Evolutionary conservation across 1,284 basidiomycete genomes (phyloP).

Genomic region (Microbotryum lychnidis-dioicae): DNA sequence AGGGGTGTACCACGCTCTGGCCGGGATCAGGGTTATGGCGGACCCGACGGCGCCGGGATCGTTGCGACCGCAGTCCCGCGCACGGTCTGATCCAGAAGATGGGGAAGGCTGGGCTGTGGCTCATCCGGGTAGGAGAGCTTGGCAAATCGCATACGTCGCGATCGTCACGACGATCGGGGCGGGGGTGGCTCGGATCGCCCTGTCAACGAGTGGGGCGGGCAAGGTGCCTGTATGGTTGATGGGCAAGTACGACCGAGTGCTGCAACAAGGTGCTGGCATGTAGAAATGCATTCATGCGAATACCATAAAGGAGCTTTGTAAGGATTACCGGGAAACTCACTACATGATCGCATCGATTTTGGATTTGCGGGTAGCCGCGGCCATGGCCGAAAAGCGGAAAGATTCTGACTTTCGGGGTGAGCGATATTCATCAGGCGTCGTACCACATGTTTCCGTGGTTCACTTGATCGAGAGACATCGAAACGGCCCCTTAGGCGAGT

Average conservation of each 20-base stretch:
- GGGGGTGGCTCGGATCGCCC: slow-evolving; percentile 18
- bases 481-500: too few relatives aligned
- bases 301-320: too few relatives aligned
- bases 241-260: slow-evolving; percentile 15
- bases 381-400: too few relatives aligned
- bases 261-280: neutral
- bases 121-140: slow-evolving; percentile 8
- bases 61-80: slow-evolving; percentile 4
- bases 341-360: too few relatives aligned
- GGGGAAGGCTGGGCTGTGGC: neutral
- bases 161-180: slow-evolving; percentile 7
- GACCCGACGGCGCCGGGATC: slow-evolving; percentile 21
- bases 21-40: slow-evolving; percentile 18
- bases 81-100: neutral
- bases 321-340: too few relatives aligned
- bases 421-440: too few relatives aligned
- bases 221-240: slow-evolving; percentile 13
- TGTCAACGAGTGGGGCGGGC: slow-evolving; percentile 12
- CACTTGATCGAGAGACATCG: too few relatives aligned
- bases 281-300: too few relatives aligned
- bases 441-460: too few relatives aligned
- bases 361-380: too few relatives aligned
- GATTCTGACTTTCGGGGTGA: too few relatives aligned
- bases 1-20: slow-evolving; percentile 29
- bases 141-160: slow-evolving; percentile 18